Conservation (phyloP, 495 filamentous ascomycete genomes). For the Trichoderma orchidacearum region DNA sequence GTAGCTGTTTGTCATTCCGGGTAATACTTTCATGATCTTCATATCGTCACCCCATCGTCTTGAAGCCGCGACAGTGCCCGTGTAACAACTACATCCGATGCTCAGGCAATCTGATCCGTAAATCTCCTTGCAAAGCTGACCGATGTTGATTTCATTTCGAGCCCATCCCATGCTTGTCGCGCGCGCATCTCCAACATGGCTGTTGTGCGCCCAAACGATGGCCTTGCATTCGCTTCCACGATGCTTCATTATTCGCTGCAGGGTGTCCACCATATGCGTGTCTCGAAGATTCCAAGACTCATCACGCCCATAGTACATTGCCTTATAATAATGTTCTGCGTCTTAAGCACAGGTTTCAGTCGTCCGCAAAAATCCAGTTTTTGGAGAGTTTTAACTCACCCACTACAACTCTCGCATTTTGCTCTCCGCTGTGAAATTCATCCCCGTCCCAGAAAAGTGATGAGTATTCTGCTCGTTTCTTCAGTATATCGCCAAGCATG, state of each 20-base stretch:
- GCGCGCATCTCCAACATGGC: slow-evolving; percentile 45
- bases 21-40: slow-evolving; percentile 30
- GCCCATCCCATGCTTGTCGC: slow-evolving; percentile 39
- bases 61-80: slow-evolving; percentile 43
- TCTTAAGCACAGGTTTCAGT: too few relatives aligned
- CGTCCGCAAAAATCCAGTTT: not conserved
- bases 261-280: slow-evolving; percentile 44
- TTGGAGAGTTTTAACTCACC: slow-evolving; percentile 8
- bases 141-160: slow-evolving; percentile 39
- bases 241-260: slow-evolving; percentile 30
- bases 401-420: slow-evolving; percentile 41
- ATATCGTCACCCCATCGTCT: slow-evolving; percentile 44
- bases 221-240: slow-evolving; percentile 30
- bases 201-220: slow-evolving; percentile 49
- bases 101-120: slow-evolving; percentile 30
- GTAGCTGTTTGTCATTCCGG: slow-evolving; percentile 18
- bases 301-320: slow-evolving; percentile 43
- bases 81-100: slow-evolving; percentile 40
- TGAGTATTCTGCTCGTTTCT: slow-evolving; percentile 30
- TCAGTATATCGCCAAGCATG: slow-evolving; percentile 32
- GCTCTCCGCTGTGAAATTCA: slow-evolving; percentile 38
- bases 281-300: slow-evolving; percentile 46
- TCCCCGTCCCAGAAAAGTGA: slow-evolving; percentile 24
- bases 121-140: slow-evolving; percentile 39
- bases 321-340: slow-evolving; percentile 43